A percentile compares a stretch with the other conserved stretches of the same genome.
Conservation (phyloP, 164 flowering plant genomes). For the Nymphaea colorata region DNA sequence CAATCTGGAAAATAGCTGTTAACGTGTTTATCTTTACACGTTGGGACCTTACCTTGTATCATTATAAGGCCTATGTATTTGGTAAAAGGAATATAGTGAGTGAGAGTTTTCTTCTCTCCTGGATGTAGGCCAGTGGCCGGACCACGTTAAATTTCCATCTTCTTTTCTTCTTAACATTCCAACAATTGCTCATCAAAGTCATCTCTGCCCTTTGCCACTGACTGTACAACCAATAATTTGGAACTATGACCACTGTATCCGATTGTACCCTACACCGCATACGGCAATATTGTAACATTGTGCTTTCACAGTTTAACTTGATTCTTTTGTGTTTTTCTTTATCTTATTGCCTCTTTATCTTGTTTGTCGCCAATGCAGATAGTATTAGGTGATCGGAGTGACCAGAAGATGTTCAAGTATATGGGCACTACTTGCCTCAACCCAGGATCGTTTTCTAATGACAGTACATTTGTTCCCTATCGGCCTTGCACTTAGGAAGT, state of each 20-base stretch:
- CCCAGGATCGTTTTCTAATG: slow-evolving; percentile 87
- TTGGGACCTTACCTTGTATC: too few species aligned
- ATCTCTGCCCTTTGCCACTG: slow-evolving; percentile 96
- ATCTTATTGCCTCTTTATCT: neutral
- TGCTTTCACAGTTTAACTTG: neutral
- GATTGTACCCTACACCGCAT: slow-evolving; percentile 83
- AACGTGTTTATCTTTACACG: too few species aligned
- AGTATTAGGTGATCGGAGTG: slow-evolving; percentile 50
- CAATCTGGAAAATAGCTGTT: too few species aligned
- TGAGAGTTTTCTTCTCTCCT: too few species aligned
- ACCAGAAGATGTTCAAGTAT: slow-evolving; percentile 81
- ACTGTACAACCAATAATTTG: slow-evolving; percentile 82
- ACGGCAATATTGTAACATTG: slow-evolving; percentile 36
- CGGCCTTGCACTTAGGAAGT: slow-evolving; percentile 86
- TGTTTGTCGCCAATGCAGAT: slow-evolving; percentile 38
- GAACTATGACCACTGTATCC: slow-evolving; percentile 87
- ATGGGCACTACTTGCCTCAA: slow-evolving; percentile 81
- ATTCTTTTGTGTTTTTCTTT: neutral
- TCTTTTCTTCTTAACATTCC: too few species aligned
- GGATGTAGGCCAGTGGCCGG: too few species aligned
- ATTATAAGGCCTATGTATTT: too few species aligned
- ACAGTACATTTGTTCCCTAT: slow-evolving; percentile 72
- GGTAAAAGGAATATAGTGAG: too few species aligned
- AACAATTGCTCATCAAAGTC: slow-evolving; percentile 90
- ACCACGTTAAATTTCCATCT: too few species aligned